Evolutionary conservation across 768 basidiomycete species (phyloP).

Genomic region (Roridomyces roridus): DNA sequence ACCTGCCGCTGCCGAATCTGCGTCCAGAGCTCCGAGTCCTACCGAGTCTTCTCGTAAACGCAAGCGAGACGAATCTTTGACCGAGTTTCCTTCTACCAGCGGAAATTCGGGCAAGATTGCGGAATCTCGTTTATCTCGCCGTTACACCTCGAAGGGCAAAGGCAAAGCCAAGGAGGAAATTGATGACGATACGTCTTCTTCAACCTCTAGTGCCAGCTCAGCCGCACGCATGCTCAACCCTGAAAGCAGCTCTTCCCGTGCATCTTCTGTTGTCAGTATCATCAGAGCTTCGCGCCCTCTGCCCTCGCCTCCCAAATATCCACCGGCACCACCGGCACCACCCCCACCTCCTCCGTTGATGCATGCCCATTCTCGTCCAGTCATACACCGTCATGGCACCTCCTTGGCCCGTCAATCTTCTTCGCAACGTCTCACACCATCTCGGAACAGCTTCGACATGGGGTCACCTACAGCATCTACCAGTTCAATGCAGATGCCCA

Average conservation of each 20-base stretch:
- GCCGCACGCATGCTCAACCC: constrained; percentile 41
- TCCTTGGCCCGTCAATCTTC: constrained; percentile 16
- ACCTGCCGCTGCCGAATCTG: neutral
- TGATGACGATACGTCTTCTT: constrained; percentile 38
- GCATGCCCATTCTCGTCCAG: constrained; percentile 26
- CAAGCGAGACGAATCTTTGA: constrained; percentile 15
- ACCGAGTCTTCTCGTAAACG: constrained; percentile 20
- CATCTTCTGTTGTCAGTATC: constrained; percentile 54
- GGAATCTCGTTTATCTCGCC: constrained; percentile 12
- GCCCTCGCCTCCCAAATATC: constrained; percentile 20
- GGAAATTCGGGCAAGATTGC: constrained; percentile 21
- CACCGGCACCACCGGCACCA: constrained; percentile 28
- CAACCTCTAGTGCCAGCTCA: constrained; percentile 44
- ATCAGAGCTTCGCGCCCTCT: constrained; percentile 24
- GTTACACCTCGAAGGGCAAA: constrained; percentile 22
- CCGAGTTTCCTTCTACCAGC: constrained; percentile 5
- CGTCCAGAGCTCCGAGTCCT: neutral
- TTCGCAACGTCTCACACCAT: constrained; percentile 14
- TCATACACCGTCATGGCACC: constrained; percentile 4
- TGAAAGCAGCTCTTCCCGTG: constrained; percentile 43
- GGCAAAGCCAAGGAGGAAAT: constrained; percentile 40
- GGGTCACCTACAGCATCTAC: constrained; percentile 18
- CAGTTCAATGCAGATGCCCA: constrained; percentile 25
- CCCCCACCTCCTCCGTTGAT: constrained; percentile 25
- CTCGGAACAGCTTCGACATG: constrained; percentile 14